Evolutionary conservation across 108 stramenopile genomes (phyloP), one percentile per base, ranked within the genome.

Genomic region (Nitzschia sp.): DNA sequence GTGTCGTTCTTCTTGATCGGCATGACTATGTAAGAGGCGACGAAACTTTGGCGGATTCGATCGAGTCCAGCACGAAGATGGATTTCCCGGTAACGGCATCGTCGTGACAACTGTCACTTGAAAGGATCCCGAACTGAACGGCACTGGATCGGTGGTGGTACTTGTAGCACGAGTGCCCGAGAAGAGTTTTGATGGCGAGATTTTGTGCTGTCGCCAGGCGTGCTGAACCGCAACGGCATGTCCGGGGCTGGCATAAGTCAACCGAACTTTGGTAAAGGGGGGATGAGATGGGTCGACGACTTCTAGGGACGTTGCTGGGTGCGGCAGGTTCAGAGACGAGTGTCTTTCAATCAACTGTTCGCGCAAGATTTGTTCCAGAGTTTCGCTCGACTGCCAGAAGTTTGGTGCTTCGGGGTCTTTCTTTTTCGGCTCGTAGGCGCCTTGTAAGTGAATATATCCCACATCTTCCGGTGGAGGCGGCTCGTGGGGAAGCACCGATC

Each of bases 41-140:
- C 88, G 82, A 66, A 94, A 94, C 53, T 90, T 91, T n/a, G 93
- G 93, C 34, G 90, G 88, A 58, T 83, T 84, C 22, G 93, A 87
- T 45, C 88, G 73, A 3, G 69, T 58, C 92, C 89, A 91, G 33
- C 48, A 60, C 1, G 54, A 23, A 1, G 56, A 36, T 16, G 26
- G 16, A 30, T 26, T 17, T 15, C 64, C 9, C 0, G 68, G 68
- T 27, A 85, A 38, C 9, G 84, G 79, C 22, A 35, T 33, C 1
- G 66, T 71, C 16, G 84, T 82, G 6, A 86, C 68, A 32, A 82
- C 78, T 16, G 83, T 83, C 9, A 71, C 71, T 70, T 86, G 85
- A 30, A 86, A 56, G 1, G 80, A 53, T 38, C 65, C 58, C 8
- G 73, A 68, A n/a, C 60, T 45, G 59, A 82, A 89, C 45, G 53